Evolutionary conservation across 768 basidiomycete species (phyloP).

Genomic region (Hypholoma sublateritium): DNA sequence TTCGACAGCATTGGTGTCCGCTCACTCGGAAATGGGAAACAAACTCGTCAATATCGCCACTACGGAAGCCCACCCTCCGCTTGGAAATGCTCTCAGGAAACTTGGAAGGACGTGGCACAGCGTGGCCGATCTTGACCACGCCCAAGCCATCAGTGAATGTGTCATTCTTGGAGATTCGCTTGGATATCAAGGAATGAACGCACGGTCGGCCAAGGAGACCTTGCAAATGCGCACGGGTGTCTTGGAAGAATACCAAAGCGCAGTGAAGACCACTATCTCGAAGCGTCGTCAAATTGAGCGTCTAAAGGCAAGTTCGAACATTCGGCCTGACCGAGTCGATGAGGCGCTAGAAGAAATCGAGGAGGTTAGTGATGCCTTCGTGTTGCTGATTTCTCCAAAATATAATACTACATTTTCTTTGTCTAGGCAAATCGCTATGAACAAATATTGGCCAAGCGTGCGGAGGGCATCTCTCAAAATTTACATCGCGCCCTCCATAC

Average conservation of each 20-base stretch:
- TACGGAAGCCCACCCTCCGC: slow-evolving; percentile 82
- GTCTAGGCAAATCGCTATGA: slow-evolving; percentile 88
- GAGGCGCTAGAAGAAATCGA: slow-evolving; percentile 92
- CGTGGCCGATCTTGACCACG: slow-evolving; percentile 84
- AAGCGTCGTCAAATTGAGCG: slow-evolving; percentile 92
- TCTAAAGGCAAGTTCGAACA: slow-evolving; percentile 81
- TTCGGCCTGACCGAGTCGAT: slow-evolving; percentile 82
- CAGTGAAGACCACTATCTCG: slow-evolving; percentile 90
- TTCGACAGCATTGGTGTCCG: slow-evolving; percentile 65
- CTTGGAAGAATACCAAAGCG: slow-evolving; percentile 91
- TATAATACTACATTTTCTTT: slow-evolving; percentile 5
- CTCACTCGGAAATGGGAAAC: slow-evolving; percentile 90
- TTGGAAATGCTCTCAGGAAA: slow-evolving; percentile 83
- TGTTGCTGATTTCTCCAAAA: slow-evolving; percentile 1
- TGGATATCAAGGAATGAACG: slow-evolving; percentile 95
- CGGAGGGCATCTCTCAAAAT: slow-evolving; percentile 92
- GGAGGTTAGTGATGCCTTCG: slow-evolving; percentile 54
- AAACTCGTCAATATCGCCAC: slow-evolving; percentile 88
- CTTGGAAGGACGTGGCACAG: slow-evolving; percentile 86
- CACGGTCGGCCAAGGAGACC: slow-evolving; percentile 95
- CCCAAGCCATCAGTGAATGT: slow-evolving; percentile 91
- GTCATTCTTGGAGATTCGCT: slow-evolving; percentile 95
- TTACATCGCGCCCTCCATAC: slow-evolving; percentile 83
- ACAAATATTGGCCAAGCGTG: slow-evolving; percentile 77
- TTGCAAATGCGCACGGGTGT: slow-evolving; percentile 86